A percentile compares a stretch with the other conserved stretches of the same genome.
Conservation (phyloP, 2,329 filamentous ascomycete genomes). For the Fusarium beomiforme region DNA sequence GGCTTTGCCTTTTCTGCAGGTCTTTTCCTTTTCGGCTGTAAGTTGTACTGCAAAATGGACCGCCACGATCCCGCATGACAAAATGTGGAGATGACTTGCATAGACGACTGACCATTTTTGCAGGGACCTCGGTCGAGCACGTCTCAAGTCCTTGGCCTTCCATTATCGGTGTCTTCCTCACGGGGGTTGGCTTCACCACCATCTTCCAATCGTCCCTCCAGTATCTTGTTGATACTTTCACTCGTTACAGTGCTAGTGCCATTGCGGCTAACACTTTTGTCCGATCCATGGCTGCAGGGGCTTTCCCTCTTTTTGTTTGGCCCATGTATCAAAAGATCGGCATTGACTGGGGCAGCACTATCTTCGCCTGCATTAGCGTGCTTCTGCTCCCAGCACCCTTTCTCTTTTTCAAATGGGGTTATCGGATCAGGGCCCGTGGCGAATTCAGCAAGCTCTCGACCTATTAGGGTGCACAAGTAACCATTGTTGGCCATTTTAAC, state of each 20-base stretch:
- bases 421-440: not conserved
- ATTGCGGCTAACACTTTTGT: not conserved
- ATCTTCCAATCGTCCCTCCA: not conserved
- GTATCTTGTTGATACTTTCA: not conserved
- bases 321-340: not conserved
- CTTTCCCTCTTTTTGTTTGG: not conserved
- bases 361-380: not conserved
- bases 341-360: not conserved
- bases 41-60: not conserved
- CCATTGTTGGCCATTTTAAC: not conserved
- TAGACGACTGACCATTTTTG: not conserved
- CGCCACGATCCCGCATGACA: not conserved
- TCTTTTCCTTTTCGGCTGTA: constrained; percentile 1
- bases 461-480: not conserved
- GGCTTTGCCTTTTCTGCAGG: not conserved
- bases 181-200: constrained; percentile 1
- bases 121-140: not conserved
- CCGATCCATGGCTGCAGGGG: not conserved
- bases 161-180: not conserved
- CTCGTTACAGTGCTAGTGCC: not conserved
- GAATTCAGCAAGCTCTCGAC: not conserved
- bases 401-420: constrained; percentile 1
- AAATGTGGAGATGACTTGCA: not conserved
- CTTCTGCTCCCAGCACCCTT: not conserved
- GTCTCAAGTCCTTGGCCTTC: not conserved